Evolutionary conservation across 2,329 filamentous ascomycete genomes (phyloP).

Genomic region (Aspergillus brasiliensis): DNA sequence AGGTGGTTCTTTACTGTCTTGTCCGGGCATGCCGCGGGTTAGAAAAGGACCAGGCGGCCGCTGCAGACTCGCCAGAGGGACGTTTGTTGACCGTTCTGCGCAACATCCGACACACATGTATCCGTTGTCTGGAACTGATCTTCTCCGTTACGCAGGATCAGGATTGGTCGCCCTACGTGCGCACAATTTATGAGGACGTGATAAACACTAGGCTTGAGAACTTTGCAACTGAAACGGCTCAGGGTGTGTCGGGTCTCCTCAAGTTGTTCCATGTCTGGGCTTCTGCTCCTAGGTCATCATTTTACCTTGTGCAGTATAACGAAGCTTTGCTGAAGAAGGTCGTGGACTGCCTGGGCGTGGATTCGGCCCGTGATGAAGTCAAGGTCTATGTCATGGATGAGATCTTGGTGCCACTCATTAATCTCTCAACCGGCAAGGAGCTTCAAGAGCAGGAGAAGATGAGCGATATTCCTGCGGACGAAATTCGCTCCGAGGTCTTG

Average conservation of each 20-base stretch:
- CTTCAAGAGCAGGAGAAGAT: conserved; percentile 53
- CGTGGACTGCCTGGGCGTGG: conserved; percentile 69
- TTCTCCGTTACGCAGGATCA: conserved; percentile 72
- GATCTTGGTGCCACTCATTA: conserved; percentile 71
- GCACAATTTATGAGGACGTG: conserved; percentile 71
- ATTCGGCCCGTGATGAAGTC: conserved; percentile 81
- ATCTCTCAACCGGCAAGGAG: conserved; percentile 57
- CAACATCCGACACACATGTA: conserved; percentile 60
- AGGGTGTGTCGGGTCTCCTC: conserved; percentile 82
- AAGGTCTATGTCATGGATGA: conserved; percentile 75
- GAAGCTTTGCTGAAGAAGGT: conserved; percentile 65
- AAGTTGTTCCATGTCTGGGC: conserved; percentile 83
- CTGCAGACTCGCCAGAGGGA: conserved; percentile 33
- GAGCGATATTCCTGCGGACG: conserved; percentile 42
- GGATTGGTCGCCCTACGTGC: conserved; percentile 72
- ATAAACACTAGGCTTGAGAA: conserved; percentile 76
- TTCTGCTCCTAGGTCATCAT: conserved; percentile 63
- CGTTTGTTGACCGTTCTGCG: conserved; percentile 39
- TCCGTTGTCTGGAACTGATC: conserved; percentile 79
- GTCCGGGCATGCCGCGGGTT: conserved; percentile 66
- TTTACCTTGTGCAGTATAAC: conserved; percentile 69
- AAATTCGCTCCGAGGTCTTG: conserved; percentile 41
- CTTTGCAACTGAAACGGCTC: conserved; percentile 80
- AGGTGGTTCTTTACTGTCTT: conserved; percentile 79
- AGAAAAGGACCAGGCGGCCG: conserved; percentile 33